Evolutionary conservation across 1,139 yeast genomes (phyloP).

Genomic region (Yamadazyma atmosphaerica): DNA sequence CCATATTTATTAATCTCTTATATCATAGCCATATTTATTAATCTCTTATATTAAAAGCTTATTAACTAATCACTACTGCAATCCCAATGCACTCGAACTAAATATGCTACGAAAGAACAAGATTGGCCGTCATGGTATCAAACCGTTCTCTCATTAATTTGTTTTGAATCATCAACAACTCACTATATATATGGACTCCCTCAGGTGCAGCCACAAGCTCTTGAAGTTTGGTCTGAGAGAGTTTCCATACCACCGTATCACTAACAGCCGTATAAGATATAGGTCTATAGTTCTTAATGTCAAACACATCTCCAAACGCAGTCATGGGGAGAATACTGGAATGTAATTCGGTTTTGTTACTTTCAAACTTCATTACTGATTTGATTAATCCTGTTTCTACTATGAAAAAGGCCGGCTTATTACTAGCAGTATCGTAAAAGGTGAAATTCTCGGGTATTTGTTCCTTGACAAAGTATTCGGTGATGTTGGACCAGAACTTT

Average conservation of each 20-base stretch:
- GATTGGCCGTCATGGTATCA: conserved; percentile 68
- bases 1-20: no score
- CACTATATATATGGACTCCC: conserved; percentile 62
- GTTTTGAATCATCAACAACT: conserved; percentile 63
- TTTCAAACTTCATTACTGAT: conserved; percentile 54
- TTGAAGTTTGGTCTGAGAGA: conserved; percentile 49
- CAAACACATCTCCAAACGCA: conserved; percentile 74
- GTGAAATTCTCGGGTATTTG: conserved; percentile 49
- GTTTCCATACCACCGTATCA: conserved; percentile 73
- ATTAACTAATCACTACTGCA: no score
- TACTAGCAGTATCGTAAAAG: conserved; percentile 45
- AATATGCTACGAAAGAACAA: conserved; percentile 49
- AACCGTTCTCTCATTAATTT: conserved; percentile 72
- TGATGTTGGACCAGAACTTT: conserved; percentile 61
- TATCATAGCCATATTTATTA: no score
- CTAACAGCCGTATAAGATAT: conserved; percentile 47
- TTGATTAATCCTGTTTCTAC: conserved; percentile 81
- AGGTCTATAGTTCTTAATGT: conserved; percentile 35
- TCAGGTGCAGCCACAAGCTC: conserved; percentile 42
- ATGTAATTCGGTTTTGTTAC: conserved; percentile 57
- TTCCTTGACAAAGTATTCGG: conserved; percentile 53
- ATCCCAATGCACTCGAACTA: no score
- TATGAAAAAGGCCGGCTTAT: conserved; percentile 56
- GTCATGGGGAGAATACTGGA: conserved; percentile 89
- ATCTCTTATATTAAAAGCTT: no score